These are phyloP conservation scores for Ambrosiella xylebori DNA, from an alignment of 2,329 filamentous ascomycete species.

Conservation along the genomic window DNA sequence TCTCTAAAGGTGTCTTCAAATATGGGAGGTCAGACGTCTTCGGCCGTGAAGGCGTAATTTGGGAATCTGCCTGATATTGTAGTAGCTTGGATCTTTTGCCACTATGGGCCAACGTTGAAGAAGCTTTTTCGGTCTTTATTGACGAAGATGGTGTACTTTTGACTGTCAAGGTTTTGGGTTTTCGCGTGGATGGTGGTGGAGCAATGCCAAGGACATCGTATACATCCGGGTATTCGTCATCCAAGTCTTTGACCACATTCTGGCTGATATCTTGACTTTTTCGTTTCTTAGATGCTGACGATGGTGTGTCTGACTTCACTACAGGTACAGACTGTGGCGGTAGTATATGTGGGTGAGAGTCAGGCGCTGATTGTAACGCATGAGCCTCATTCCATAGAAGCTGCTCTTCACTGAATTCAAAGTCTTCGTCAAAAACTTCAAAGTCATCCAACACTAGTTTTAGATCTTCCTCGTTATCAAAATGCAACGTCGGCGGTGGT, in stretches of 20 bases:
- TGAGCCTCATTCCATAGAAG: constrained; percentile 28
- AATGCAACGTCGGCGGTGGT: background rate
- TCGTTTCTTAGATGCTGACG: constrained; percentile 25
- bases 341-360: background rate
- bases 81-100: constrained; percentile 9
- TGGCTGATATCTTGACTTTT: constrained; percentile 32
- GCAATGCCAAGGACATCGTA: constrained; percentile 29
- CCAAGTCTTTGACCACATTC: constrained; percentile 14
- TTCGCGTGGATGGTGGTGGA: constrained; percentile 21
- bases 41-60: constrained; percentile 15
- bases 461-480: background rate
- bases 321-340: constrained; percentile 5
- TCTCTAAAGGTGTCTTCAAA: background rate
- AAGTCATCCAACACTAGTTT: constrained; percentile 26
- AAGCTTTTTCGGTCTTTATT: background rate
- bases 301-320: constrained; percentile 18
- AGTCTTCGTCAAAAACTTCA: constrained; percentile 20
- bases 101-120: background rate
- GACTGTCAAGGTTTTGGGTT: background rate
- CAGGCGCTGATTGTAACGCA: constrained; percentile 18
- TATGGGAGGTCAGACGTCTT: constrained; percentile 11
- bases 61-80: constrained; percentile 7
- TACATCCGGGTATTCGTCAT: constrained; percentile 36
- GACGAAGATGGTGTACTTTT: constrained; percentile 3
- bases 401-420: constrained; percentile 21